Conservation (phyloP, 225 moss, liverwort and hornwort species). For the Bryum argenteum region DNA sequence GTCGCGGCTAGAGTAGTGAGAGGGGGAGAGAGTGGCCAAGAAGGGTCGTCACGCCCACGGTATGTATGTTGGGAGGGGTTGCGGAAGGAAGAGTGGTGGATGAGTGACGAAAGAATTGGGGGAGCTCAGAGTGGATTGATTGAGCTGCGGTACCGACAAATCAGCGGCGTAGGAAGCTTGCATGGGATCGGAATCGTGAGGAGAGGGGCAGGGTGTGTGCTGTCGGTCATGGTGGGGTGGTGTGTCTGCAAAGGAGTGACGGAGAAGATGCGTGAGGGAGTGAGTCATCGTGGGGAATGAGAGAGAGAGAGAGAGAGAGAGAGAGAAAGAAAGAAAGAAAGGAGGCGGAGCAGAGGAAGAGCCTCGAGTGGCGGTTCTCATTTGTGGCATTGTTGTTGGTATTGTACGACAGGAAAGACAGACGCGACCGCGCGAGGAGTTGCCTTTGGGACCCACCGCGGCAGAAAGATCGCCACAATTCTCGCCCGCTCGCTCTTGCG, state of each 20-base stretch:
- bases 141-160: constrained; percentile 53
- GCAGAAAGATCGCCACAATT: constrained; percentile 66
- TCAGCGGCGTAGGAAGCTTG: constrained; percentile 34
- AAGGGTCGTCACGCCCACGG: constrained; percentile 41
- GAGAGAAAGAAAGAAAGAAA: background rate
- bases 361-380: constrained; percentile 48
- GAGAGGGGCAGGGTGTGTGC: background rate
- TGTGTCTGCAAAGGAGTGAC: constrained; percentile 46
- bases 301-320: constrained; percentile 18
- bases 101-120: constrained; percentile 19
- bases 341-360: constrained; percentile 34
- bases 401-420: constrained; percentile 53
- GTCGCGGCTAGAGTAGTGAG: constrained; percentile 10
- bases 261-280: constrained; percentile 43
- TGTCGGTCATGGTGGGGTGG: constrained; percentile 32
- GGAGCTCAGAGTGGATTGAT: constrained; percentile 30
- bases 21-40: constrained; percentile 37
- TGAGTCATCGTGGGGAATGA: constrained; percentile 26
- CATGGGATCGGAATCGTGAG: constrained; percentile 35
- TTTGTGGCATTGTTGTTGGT: constrained; percentile 34
- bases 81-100: constrained; percentile 6
- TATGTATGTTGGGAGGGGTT: constrained; percentile 24
- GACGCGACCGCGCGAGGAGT: constrained; percentile 31
- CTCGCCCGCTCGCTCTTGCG: constrained; percentile 36
- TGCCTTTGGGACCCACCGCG: constrained; percentile 49